A percentile compares a stretch with the other conserved stretches of the same genome.
Evolutionary conservation across 2,329 filamentous ascomycete species (phyloP).

Genomic region (Cryphonectria naterciae): DNA sequence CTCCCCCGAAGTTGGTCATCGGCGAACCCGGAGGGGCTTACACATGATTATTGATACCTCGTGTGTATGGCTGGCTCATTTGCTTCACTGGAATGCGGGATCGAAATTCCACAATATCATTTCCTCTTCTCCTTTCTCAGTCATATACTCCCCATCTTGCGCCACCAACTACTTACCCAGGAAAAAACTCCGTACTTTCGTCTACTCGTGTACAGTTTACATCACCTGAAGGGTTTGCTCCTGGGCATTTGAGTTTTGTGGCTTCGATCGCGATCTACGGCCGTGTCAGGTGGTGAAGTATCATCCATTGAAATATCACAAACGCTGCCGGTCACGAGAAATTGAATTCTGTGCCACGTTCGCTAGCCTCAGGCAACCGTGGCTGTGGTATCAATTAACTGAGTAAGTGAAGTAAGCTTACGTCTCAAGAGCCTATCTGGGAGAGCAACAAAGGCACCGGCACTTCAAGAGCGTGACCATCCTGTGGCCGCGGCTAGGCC

Average conservation of each 20-base stretch:
- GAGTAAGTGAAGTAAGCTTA: neutral
- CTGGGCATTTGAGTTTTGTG: neutral
- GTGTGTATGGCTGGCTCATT: conserved; percentile 6
- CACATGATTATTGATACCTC: neutral
- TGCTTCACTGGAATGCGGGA: neutral
- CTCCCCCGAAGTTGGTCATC: neutral
- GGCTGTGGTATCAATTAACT: neutral
- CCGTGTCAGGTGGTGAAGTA: neutral
- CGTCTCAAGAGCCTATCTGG: neutral
- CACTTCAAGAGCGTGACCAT: neutral
- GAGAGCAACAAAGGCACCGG: neutral
- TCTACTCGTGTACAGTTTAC: neutral
- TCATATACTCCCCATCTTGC: neutral
- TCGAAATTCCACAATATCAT: neutral
- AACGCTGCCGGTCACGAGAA: neutral
- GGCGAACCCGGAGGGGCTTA: conserved; percentile 6
- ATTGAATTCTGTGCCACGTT: neutral
- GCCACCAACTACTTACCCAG: neutral
- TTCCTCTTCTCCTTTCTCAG: neutral
- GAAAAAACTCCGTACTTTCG: neutral
- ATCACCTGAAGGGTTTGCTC: neutral
- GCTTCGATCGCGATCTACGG: neutral
- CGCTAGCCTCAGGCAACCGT: neutral
- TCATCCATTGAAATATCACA: neutral
- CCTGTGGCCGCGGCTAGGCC: neutral